Percentiles rank a stretch among this genome's conserved stretches.
These are phyloP conservation scores for Rhynchosporium secalis DNA, from an alignment of 2,329 filamentous ascomycete genomes.

Conservation along the genomic window DNA sequence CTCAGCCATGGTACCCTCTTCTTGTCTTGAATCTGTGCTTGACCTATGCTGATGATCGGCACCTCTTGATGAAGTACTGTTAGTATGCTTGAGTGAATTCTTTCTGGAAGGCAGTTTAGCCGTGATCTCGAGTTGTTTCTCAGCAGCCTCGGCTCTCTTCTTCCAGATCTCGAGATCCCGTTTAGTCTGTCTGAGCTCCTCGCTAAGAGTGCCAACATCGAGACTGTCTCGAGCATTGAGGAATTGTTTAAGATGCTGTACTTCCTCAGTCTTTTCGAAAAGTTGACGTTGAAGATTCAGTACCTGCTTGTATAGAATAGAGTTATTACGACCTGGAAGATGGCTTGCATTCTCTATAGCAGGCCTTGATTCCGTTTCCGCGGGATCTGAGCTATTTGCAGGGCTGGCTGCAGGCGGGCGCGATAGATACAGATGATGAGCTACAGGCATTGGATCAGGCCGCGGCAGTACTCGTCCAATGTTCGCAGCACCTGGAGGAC, in stretches of 20 bases:
- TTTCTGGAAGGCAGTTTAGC: constrained; percentile 21
- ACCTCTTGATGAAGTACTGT: constrained; percentile 9
- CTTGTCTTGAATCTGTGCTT: constrained; percentile 19
- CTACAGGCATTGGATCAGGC: constrained; percentile 16
- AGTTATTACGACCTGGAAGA: constrained; percentile 32
- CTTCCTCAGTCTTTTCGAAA: constrained; percentile 48
- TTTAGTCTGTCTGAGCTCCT: constrained; percentile 48
- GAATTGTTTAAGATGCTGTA: constrained; percentile 46
- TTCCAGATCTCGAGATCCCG: constrained; percentile 52
- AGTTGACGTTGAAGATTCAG: constrained; percentile 51
- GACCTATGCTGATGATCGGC: not conserved
- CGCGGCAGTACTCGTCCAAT: constrained; percentile 17
- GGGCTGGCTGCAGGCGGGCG: constrained; percentile 10
- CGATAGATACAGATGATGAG: constrained; percentile 20
- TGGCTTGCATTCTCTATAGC: constrained; percentile 9
- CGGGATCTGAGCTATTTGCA: too few species aligned
- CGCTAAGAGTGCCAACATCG: constrained; percentile 49
- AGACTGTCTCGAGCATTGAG: constrained; percentile 47
- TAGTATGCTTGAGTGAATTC: constrained; percentile 10
- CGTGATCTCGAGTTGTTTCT: constrained; percentile 49
- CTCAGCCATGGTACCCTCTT: constrained; percentile 11
- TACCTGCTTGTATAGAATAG: constrained; percentile 50
- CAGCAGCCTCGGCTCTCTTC: constrained; percentile 55
- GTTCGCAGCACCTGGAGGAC: constrained; percentile 1
- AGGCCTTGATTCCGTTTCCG: constrained; percentile 7